Base-by-base conservation (phyloP, 257 asterid species). In the Cordia subcordata region DNA sequence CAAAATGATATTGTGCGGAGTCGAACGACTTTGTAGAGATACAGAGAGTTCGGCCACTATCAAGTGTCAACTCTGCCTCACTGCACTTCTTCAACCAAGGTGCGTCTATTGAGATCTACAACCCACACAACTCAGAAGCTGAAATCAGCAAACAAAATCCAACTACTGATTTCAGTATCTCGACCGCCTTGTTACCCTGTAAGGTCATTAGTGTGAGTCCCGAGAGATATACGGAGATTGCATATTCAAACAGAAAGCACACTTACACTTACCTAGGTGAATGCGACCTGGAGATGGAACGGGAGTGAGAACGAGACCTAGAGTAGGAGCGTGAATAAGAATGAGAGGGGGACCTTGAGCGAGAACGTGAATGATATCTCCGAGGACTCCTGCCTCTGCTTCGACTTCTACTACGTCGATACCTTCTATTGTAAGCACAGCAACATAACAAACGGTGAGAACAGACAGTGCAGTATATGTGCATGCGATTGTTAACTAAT, bases 371-470 rank as follows among this genome's bases (percentile, higher is more conserved):
- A 63, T 19, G 73, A 63, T 65, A 53, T 71, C 76, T 77, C 20
- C 76, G 76, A n/a, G 83, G 72, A 70, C 81, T 77, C 77, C 84
- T 61, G 55, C 75, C 81, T 67, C 83, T 78, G 80, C 90, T 87
- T 47, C 74, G 84, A 66, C 96, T 90, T 49, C 88, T 81, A 67
- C 97, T 85, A 47, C 75, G 81, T 20, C 79, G 73, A 82, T 79
- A 52, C 53, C 96, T 79, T 72, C 95, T 88, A 72, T 38, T 54
- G 56, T 39, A 67, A 47, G 57, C 35, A 63, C 40, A 64, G 16
- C 19, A 8, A 8, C 42, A 10, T 19, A 37, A 39, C n/a, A 9
- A 15, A 22, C 8, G 20, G n/a, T 15, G 12, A n/a, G 13, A 17
- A 27, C 6, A 27, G 35, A 6, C 35, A 27, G 35, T 27, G 35